Evolutionary conservation across 345 rosid species (phyloP).

Genomic region (Litchi chinensis): DNA sequence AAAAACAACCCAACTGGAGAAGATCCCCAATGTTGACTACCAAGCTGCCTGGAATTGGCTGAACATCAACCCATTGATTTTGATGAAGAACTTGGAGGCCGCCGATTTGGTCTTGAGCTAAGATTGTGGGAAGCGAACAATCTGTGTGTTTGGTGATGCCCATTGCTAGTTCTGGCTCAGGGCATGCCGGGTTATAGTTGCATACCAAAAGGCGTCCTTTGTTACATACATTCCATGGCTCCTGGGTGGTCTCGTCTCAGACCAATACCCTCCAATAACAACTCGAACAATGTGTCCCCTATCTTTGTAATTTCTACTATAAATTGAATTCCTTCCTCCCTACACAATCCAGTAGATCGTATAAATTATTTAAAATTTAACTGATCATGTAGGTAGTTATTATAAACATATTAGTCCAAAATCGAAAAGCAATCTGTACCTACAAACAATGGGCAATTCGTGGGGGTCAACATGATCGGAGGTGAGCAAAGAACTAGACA

Average conservation of each 20-base stretch:
- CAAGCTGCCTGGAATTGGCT: slow-evolving; percentile 10
- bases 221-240: not conserved
- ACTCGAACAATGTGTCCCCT: not conserved
- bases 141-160: slow-evolving; percentile 22
- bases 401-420: no score
- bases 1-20: not conserved
- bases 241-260: not conserved
- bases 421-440: no score
- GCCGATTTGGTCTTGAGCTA: slow-evolving; percentile 7
- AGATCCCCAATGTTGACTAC: slow-evolving; percentile 15
- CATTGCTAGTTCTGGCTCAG: not conserved
- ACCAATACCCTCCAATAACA: not conserved
- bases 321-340: no score
- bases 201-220: not conserved
- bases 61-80: slow-evolving; percentile 20
- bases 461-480: no score
- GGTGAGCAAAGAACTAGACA: no score
- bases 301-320: not conserved
- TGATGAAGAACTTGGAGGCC: slow-evolving; percentile 20
- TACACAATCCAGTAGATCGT: no score
- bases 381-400: no score
- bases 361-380: no score
- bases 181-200: slow-evolving; percentile 5
- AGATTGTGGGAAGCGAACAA: slow-evolving; percentile 8
- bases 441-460: no score